A percentile compares a stretch with the other conserved stretches of the same genome.
phyloP scores from a whole-genome alignment of 2,329 filamentous ascomycete species.

The Periconia digitata region DNA sequence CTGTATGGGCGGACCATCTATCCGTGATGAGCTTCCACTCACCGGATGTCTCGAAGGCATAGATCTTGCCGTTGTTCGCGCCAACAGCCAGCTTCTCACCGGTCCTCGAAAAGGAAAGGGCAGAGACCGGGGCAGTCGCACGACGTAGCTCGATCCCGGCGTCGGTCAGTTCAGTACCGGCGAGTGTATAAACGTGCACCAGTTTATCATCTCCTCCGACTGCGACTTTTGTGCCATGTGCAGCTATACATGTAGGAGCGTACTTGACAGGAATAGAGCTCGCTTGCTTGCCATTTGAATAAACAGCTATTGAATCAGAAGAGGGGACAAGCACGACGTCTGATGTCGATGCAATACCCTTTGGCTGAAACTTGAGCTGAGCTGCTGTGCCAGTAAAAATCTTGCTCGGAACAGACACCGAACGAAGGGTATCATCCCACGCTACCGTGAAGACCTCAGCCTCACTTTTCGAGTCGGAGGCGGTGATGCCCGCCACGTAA shows the following conservation, averaged over 20 bases:
- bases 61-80: conserved; percentile 82
- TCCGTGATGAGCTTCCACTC: conserved; percentile 77
- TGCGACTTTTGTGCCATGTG: conserved; percentile 67
- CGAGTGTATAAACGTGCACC: conserved; percentile 72
- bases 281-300: conserved; percentile 60
- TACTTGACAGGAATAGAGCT: conserved; percentile 64
- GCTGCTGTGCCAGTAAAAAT: conserved; percentile 71
- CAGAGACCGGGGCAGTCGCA: conserved; percentile 72
- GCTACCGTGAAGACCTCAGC: conserved; percentile 76
- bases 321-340: conserved; percentile 56
- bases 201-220: conserved; percentile 75
- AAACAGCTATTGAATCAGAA: conserved; percentile 60
- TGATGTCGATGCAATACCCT: conserved; percentile 64
- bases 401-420: conserved; percentile 71
- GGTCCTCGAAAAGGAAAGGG: conserved; percentile 78
- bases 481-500: conserved; percentile 76
- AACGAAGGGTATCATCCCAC: conserved; percentile 91
- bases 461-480: conserved; percentile 39
- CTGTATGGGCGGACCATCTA: conserved; percentile 72
- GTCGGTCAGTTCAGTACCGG: conserved; percentile 58
- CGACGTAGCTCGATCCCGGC: conserved; percentile 61
- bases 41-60: conserved; percentile 68
- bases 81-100: conserved; percentile 81
- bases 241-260: conserved; percentile 71
- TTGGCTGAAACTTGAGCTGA: conserved; percentile 78